phyloP scores from a whole-genome alignment of 2,329 filamentous ascomycete genomes.

The Pseudocercospora eumusae region DNA sequence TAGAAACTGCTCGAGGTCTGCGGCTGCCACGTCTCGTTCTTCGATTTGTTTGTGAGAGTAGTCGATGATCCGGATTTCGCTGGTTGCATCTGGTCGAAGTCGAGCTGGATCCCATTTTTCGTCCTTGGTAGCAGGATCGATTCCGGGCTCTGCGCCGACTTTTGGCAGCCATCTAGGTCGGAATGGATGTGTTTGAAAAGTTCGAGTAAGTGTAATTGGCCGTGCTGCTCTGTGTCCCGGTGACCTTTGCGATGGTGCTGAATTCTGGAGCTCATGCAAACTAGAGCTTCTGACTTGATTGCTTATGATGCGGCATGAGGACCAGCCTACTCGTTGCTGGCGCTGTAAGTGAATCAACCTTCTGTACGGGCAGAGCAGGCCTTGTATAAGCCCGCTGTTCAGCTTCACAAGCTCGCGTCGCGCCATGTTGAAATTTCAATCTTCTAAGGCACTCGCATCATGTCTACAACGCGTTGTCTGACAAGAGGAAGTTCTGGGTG shows the following conservation, averaged over 20 bases:
- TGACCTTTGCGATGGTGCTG: background rate
- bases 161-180: constrained; percentile 20
- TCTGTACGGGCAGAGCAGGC: background rate
- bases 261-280: background rate
- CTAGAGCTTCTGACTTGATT: background rate
- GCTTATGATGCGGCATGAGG: background rate
- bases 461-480: background rate
- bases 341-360: background rate
- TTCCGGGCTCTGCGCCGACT: constrained; percentile 32
- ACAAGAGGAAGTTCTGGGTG: background rate
- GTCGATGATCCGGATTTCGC: constrained; percentile 83
- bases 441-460: background rate
- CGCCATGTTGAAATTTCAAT: background rate
- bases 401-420: background rate
- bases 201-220: background rate
- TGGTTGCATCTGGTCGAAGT: constrained; percentile 41
- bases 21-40: constrained; percentile 71
- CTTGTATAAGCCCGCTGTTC: background rate
- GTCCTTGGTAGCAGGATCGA: constrained; percentile 27
- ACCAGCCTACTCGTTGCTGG: background rate
- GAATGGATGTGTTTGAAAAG: background rate
- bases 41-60: constrained; percentile 65
- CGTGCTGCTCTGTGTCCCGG: background rate
- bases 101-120: constrained; percentile 17
- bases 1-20: constrained; percentile 68